These are phyloP conservation scores for Candida tibetensis DNA, from an alignment of 805 yeast species.

Conservation along the genomic window DNA sequence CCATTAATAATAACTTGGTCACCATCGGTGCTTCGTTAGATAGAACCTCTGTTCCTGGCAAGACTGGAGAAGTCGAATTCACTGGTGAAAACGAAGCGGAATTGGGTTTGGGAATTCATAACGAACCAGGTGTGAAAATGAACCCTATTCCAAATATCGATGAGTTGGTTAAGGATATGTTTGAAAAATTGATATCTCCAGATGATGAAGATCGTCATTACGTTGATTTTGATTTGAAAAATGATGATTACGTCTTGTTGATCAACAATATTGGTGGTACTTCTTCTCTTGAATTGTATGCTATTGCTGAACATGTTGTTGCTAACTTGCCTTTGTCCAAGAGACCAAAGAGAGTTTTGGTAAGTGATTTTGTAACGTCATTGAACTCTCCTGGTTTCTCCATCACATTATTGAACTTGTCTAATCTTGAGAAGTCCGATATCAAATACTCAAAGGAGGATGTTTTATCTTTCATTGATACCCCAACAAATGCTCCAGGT, in stretches of 20 bases:
- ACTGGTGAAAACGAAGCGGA: constrained; percentile 69
- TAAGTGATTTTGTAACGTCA: constrained; percentile 84
- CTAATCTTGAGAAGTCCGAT: constrained; percentile 41
- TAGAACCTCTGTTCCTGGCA: constrained; percentile 88
- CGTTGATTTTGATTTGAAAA: constrained; percentile 57
- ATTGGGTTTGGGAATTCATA: constrained; percentile 94
- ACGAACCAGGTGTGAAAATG: constrained; percentile 81
- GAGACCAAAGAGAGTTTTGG: constrained; percentile 64
- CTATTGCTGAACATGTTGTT: constrained; percentile 61
- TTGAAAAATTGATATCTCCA: constrained; percentile 57
- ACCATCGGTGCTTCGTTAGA: constrained; percentile 89
- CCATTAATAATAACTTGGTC: constrained; percentile 63
- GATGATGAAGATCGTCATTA: constrained; percentile 77
- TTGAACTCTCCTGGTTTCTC: constrained; percentile 91
- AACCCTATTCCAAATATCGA: constrained; percentile 70
- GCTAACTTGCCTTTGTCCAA: constrained; percentile 52
- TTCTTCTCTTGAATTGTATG: constrained; percentile 72
- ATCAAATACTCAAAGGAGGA: constrained; percentile 25
- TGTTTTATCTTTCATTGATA: constrained; percentile 57
- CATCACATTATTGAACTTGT: constrained; percentile 71
- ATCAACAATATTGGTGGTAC: constrained; percentile 91
- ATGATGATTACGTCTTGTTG: constrained; percentile 66
- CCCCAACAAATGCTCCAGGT: constrained; percentile 75
- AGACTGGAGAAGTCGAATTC: constrained; percentile 43
- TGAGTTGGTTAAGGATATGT: constrained; percentile 53